Evolutionary conservation across 2,329 filamentous ascomycete genomes (phyloP).

Genomic region (Trichoderma sp.): DNA sequence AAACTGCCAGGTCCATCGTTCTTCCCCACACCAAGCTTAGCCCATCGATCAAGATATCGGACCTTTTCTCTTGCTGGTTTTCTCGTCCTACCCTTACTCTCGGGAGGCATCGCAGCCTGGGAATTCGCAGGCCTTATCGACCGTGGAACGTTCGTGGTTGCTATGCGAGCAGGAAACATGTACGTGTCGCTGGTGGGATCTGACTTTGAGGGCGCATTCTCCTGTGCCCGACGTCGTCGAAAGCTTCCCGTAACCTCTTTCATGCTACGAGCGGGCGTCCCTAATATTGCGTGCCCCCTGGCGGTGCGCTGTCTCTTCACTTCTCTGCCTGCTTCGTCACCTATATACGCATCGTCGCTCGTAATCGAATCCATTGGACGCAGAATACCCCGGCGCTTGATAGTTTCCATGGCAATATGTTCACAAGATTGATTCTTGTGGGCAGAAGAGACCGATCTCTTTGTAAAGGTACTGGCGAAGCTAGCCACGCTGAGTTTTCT

Average conservation of each 20-base stretch:
- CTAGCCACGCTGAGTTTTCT: slow-evolving; percentile 83
- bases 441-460: slow-evolving; percentile 62
- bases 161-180: background rate
- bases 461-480: slow-evolving; percentile 74
- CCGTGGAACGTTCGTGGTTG: background rate
- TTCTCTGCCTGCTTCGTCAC: slow-evolving; percentile 6
- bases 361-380: background rate
- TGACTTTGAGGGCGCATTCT: background rate
- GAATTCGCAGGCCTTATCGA: background rate
- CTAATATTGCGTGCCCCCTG: background rate
- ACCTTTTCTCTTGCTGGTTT: slow-evolving; percentile 7
- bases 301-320: slow-evolving; percentile 16
- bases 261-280: background rate
- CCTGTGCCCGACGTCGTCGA: background rate
- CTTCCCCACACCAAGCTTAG: background rate
- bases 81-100: background rate
- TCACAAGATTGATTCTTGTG: slow-evolving; percentile 26
- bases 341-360: background rate
- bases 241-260: background rate
- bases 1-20: slow-evolving; percentile 8
- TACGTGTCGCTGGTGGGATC: background rate
- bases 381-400: slow-evolving; percentile 10
- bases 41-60: background rate
- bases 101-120: background rate
- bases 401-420: background rate